Evolutionary conservation across 495 filamentous ascomycete species (phyloP).

Genomic region (Amphirosellinia nigrospora): DNA sequence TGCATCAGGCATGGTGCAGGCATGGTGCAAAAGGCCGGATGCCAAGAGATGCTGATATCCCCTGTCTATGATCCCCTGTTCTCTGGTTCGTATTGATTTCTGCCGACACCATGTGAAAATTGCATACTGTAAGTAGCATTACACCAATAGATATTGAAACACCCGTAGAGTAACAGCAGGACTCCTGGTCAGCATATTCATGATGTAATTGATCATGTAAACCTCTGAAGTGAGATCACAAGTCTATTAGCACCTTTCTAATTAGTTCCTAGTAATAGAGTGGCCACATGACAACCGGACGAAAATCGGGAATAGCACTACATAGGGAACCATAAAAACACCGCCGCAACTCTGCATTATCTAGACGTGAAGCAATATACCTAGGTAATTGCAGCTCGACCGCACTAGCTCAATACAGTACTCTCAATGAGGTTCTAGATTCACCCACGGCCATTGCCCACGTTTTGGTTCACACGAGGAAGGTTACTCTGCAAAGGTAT

Average conservation of each 20-base stretch:
- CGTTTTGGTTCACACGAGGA: not conserved
- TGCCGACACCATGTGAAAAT: not conserved
- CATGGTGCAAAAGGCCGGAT: not conserved
- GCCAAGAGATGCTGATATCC: not conserved
- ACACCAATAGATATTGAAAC: not conserved
- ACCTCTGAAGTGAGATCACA: too few species aligned
- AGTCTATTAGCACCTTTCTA: too few species aligned
- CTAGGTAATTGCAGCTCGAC: not conserved
- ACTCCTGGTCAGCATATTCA: not conserved
- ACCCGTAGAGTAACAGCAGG: not conserved
- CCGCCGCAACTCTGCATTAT: not conserved
- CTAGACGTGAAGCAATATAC: not conserved
- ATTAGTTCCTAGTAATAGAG: not conserved
- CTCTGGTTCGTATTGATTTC: not conserved
- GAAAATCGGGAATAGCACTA: not conserved
- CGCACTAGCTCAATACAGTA: not conserved
- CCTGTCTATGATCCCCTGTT: not conserved
- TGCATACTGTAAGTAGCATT: not conserved
- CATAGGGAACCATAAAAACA: not conserved
- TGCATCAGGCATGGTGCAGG: not conserved
- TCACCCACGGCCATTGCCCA: not conserved
- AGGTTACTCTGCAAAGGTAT: not conserved
- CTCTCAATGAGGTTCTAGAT: not conserved
- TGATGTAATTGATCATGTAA: not conserved
- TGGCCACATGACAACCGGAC: not conserved